These are phyloP conservation scores for Dendrocalamus sinicus DNA, from an alignment of 176 grass and related monocot genomes.

Conservation along the genomic window DNA sequence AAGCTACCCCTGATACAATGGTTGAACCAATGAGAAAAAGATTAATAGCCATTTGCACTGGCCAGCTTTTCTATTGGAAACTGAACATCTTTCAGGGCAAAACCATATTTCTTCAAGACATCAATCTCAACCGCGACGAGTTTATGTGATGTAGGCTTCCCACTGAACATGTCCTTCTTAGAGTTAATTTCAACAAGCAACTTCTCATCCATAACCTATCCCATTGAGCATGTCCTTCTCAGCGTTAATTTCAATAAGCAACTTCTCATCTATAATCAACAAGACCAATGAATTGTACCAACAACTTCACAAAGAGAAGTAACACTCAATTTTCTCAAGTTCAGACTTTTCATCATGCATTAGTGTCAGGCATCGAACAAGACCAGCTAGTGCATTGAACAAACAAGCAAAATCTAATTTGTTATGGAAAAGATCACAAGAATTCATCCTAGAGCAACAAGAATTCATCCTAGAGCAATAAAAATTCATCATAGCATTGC, in stretches of 20 bases:
- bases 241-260: no score
- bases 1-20: background rate
- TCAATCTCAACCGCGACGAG: conserved; percentile 15
- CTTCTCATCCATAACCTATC: background rate
- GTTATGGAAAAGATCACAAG: no score
- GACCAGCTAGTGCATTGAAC: no score
- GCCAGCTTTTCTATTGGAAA: conserved; percentile 37
- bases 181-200: background rate
- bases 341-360: no score
- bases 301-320: background rate
- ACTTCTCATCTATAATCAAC: background rate
- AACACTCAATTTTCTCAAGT: no score
- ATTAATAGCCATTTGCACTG: conserved; percentile 48
- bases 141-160: conserved; percentile 13
- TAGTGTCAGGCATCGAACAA: no score
- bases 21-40: background rate
- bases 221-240: no score
- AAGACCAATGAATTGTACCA: background rate
- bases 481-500: no score
- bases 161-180: conserved; percentile 7
- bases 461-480: no score
- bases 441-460: no score
- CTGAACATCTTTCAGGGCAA: conserved; percentile 45
- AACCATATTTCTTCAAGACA: conserved; percentile 46
- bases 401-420: no score